Evolutionary conservation across 2,329 filamentous ascomycete species (phyloP).

Genomic region (Ophiostoma himal-ulmi): DNA sequence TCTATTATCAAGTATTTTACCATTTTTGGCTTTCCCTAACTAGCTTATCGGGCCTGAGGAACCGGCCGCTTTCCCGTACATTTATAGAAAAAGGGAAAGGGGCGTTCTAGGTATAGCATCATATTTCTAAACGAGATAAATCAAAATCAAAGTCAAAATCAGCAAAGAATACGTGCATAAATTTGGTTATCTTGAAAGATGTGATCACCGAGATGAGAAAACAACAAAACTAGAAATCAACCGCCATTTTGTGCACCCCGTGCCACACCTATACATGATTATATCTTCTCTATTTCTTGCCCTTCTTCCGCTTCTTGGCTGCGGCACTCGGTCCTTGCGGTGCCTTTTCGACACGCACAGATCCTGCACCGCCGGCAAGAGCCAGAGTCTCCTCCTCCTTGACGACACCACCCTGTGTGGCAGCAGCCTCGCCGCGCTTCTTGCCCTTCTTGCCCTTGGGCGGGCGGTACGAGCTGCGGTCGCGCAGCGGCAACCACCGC

Average conservation of each 20-base stretch:
- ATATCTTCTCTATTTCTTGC: slow-evolving; percentile 35
- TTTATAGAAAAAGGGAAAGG: neutral
- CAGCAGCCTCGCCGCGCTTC: slow-evolving; percentile 52
- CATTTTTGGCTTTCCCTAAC: neutral
- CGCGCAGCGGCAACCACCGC: slow-evolving; percentile 84
- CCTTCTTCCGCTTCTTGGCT: slow-evolving; percentile 39
- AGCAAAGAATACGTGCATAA: neutral
- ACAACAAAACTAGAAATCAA: neutral
- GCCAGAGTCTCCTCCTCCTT: slow-evolving; percentile 65
- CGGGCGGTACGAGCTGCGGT: slow-evolving; percentile 80
- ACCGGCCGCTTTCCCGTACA: neutral
- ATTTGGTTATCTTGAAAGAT: neutral
- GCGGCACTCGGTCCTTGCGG: slow-evolving; percentile 18
- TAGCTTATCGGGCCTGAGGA: neutral
- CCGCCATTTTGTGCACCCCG: neutral
- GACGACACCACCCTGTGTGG: slow-evolving; percentile 81
- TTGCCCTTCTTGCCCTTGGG: slow-evolving; percentile 89
- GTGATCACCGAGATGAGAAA: neutral
- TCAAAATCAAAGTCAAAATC: neutral
- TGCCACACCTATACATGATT: neutral
- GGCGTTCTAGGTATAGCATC: slow-evolving; percentile 3
- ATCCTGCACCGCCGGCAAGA: slow-evolving; percentile 57
- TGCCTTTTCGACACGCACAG: slow-evolving; percentile 59
- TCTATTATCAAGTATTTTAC: neutral
- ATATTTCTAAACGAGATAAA: neutral